These are phyloP conservation scores for Cymbomonas tetramitiformis DNA, from an alignment of 139 green algal species.

Conservation along the genomic window DNA sequence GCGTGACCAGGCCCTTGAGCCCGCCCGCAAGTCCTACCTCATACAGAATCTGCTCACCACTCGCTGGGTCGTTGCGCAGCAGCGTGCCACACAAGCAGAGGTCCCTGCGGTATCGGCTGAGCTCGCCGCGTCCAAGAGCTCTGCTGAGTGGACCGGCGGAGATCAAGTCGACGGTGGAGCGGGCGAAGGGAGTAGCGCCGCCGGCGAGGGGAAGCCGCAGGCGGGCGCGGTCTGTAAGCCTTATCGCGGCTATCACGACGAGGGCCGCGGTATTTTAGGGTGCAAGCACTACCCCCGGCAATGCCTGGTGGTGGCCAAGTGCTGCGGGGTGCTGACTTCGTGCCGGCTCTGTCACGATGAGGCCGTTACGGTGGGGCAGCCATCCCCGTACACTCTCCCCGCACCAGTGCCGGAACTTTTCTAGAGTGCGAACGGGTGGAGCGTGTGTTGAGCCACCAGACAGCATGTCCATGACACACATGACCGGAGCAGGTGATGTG, in stretches of 20 bases:
- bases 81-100: slow-evolving; percentile 24
- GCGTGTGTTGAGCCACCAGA: too few relatives aligned
- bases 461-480: too few relatives aligned
- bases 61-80: slow-evolving; percentile 65
- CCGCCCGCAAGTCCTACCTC: slow-evolving; percentile 83
- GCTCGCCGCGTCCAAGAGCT: too few relatives aligned
- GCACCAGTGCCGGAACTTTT: too few relatives aligned
- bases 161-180: too few relatives aligned
- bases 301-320: slow-evolving; percentile 66
- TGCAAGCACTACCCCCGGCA: slow-evolving; percentile 48
- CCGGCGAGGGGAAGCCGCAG: background rate
- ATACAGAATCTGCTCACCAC: slow-evolving; percentile 91
- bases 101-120: too few relatives aligned
- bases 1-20: slow-evolving; percentile 69
- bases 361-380: too few relatives aligned
- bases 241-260: slow-evolving; percentile 28
- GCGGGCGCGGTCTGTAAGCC: background rate
- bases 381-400: too few relatives aligned
- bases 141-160: too few relatives aligned
- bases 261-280: slow-evolving; percentile 36
- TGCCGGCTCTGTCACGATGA: slow-evolving; percentile 92
- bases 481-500: too few relatives aligned
- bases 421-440: too few relatives aligned
- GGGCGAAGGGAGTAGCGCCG: background rate
- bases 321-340: slow-evolving; percentile 52